These are phyloP conservation scores for Chenopodium quinoa DNA, from an alignment of 148 eudicot species.

Conservation along the genomic window DNA sequence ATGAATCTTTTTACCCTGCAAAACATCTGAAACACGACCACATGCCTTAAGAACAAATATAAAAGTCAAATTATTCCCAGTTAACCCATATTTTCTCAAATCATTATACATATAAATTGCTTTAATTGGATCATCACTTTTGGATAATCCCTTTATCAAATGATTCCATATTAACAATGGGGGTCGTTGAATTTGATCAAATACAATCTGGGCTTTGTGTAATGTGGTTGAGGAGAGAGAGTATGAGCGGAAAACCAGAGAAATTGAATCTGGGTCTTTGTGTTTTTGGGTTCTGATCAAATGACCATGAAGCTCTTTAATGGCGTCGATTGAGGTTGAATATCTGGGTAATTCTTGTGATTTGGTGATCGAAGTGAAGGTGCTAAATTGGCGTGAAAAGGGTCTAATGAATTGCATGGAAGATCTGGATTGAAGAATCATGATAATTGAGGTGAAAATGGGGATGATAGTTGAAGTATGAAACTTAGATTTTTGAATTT, in stretches of 20 bases:
- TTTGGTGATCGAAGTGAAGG: constrained; percentile 8
- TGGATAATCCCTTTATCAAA: constrained; percentile 46
- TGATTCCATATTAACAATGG: constrained; percentile 46
- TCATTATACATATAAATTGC: constrained; percentile 40
- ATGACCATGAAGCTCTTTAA: constrained; percentile 58
- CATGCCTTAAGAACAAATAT: constrained; percentile 59
- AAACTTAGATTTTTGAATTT: neutral
- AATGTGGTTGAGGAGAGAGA: constrained; percentile 42
- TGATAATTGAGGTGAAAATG: neutral
- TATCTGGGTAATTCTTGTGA: constrained; percentile 9
- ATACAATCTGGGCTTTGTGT: constrained; percentile 49
- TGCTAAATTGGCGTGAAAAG: constrained; percentile 32
- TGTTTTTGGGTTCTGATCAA: constrained; percentile 48
- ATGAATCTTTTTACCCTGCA: constrained; percentile 49
- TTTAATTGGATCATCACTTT: constrained; percentile 40
- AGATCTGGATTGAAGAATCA: constrained; percentile 1
- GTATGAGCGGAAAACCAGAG: constrained; percentile 46
- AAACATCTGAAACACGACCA: constrained; percentile 38
- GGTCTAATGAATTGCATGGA: constrained; percentile 33
- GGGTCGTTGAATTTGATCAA: constrained; percentile 42
- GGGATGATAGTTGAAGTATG: neutral
- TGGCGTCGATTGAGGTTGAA: constrained; percentile 28
- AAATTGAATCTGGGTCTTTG: constrained; percentile 42
- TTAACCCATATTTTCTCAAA: constrained; percentile 48
- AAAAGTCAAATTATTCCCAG: constrained; percentile 51